These are phyloP conservation scores for Reticulascus tulasneorum DNA, from an alignment of 2,329 filamentous ascomycete genomes.

Conservation along the genomic window DNA sequence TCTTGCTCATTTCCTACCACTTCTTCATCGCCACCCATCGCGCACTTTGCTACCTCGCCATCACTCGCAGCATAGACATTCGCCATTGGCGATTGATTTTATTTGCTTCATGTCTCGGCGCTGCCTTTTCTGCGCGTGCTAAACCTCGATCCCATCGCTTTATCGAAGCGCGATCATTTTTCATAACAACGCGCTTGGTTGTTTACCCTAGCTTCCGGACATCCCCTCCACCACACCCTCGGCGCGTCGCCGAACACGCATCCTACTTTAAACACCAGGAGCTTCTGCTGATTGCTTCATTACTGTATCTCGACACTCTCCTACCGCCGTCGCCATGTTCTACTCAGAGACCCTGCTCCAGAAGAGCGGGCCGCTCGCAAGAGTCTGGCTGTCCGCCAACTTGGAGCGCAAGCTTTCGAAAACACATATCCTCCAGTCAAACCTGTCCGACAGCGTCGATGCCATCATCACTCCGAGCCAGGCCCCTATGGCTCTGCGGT, in stretches of 20 bases:
- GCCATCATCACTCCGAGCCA: constrained; percentile 91
- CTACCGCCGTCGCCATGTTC: constrained; percentile 66
- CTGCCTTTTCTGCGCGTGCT: constrained; percentile 8
- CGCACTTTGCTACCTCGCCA: constrained; percentile 11
- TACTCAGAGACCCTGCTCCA: constrained; percentile 94
- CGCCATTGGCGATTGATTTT: constrained; percentile 7
- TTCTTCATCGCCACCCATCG: constrained; percentile 14
- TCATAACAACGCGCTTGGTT: constrained; percentile 19
- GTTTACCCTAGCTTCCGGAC: constrained; percentile 16
- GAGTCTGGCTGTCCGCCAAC: constrained; percentile 97
- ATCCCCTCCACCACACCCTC: constrained; percentile 7
- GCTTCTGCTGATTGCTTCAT: constrained; percentile 6
- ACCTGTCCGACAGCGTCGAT: constrained; percentile 90
- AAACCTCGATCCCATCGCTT: constrained; percentile 8
- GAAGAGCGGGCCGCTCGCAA: constrained; percentile 94
- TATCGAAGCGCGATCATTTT: constrained; percentile 12
- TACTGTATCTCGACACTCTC: background rate
- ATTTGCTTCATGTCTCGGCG: constrained; percentile 15
- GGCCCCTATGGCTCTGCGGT: constrained; percentile 88
- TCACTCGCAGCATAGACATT: constrained; percentile 9
- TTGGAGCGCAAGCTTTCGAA: constrained; percentile 98
- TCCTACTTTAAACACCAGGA: constrained; percentile 4
- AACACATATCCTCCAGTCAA: constrained; percentile 89
- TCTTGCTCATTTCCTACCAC: constrained; percentile 13
- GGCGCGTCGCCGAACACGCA: constrained; percentile 12